Percentiles rank a stretch among this genome's conserved stretches.
Evolutionary conservation across 306 rosid genomes (phyloP).

Genomic region (Delonix regia): DNA sequence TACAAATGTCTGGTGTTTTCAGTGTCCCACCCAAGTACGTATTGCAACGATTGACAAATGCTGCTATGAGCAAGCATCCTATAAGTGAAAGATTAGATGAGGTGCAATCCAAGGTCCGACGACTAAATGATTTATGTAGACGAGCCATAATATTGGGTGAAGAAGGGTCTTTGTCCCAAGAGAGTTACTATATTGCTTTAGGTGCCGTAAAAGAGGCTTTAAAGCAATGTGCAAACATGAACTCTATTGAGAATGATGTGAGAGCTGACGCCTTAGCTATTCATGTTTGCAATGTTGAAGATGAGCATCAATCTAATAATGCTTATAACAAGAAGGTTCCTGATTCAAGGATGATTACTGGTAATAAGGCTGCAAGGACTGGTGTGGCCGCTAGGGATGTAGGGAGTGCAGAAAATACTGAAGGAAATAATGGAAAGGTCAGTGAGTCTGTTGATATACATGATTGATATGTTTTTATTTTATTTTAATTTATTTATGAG

Average conservation of each 20-base stretch:
- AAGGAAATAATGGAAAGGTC: conserved; percentile 54
- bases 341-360: conserved; percentile 39
- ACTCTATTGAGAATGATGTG: conserved; percentile 45
- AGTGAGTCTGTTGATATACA: conserved; percentile 32
- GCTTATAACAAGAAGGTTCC: conserved; percentile 32
- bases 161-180: conserved; percentile 66
- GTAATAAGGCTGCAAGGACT: conserved; percentile 44
- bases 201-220: conserved; percentile 54
- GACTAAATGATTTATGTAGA: conserved; percentile 62
- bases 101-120: conserved; percentile 63
- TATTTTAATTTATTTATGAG: neutral
- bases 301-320: conserved; percentile 40
- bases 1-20: conserved; percentile 72
- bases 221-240: conserved; percentile 50
- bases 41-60: conserved; percentile 65
- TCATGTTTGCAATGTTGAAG: conserved; percentile 46
- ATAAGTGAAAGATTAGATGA: conserved; percentile 62
- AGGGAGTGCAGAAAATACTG: conserved; percentile 37
- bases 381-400: conserved; percentile 40
- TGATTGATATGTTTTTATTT: conserved; percentile 22
- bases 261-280: conserved; percentile 35
- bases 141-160: conserved; percentile 71
- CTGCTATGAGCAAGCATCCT: conserved; percentile 63
- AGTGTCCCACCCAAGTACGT: conserved; percentile 61
- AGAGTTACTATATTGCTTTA: conserved; percentile 59